phyloP scores from a whole-genome alignment of 768 basidiomycete genomes.

The Trametes gibbosa region DNA sequence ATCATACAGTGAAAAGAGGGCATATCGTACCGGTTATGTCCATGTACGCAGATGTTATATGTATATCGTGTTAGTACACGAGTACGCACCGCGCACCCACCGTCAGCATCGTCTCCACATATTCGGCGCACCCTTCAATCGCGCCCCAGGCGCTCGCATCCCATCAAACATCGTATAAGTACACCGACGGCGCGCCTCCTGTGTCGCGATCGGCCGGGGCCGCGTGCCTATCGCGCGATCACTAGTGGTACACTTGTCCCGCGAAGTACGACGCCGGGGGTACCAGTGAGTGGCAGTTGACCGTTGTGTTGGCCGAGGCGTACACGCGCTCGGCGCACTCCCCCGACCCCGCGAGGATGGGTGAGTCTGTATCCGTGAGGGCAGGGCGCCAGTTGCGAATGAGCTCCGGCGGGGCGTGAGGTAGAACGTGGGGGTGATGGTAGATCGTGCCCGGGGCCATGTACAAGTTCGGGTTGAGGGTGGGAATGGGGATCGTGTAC shows the following conservation, averaged over 20 bases:
- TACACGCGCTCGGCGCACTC: constrained; percentile 1
- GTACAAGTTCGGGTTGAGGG: constrained; percentile 7
- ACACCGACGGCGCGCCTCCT: background rate
- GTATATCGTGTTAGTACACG: no score
- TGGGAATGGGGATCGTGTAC: constrained; percentile 3
- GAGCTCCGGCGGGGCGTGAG: constrained; percentile 7
- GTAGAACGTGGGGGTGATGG: background rate
- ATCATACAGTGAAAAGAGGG: background rate
- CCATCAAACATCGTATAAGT: constrained; percentile 4
- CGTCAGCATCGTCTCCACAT: background rate
- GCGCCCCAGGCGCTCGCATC: background rate
- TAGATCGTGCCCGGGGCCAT: constrained; percentile 4
- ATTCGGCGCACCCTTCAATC: background rate
- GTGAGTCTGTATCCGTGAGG: constrained; percentile 1
- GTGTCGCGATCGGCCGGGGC: background rate
- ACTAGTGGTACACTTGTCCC: constrained; percentile 9
- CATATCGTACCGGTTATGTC: background rate
- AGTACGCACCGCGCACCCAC: background rate
- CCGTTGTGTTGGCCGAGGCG: background rate
- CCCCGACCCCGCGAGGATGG: background rate
- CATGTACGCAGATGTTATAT: background rate
- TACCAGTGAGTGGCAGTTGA: constrained; percentile 2
- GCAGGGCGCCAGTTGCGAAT: constrained; percentile 8
- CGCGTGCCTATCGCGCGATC: constrained; percentile 1
- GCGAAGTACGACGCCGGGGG: constrained; percentile 13